Conservation (phyloP, 1,284 basidiomycete genomes). For the Sparassis latifolia region DNA sequence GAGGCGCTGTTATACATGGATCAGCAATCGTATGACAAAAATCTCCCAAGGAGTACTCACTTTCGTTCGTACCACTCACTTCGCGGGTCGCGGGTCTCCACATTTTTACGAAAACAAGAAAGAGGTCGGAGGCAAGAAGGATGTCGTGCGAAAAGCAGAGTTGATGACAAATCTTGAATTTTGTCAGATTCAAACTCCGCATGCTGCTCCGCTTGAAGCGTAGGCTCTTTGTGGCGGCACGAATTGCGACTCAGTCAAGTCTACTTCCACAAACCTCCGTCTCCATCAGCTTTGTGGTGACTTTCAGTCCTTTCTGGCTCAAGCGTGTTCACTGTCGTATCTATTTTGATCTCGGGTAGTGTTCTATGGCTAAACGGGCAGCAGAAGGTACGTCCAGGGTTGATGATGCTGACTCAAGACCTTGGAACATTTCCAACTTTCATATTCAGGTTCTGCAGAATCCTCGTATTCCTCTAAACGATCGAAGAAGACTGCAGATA, state of each 20-base stretch:
- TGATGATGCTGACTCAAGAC: background rate
- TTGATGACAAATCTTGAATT: too few relatives aligned
- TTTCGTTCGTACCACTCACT: constrained; percentile 80
- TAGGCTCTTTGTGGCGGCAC: background rate
- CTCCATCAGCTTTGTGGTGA: too few relatives aligned
- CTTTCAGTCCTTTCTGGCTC: too few relatives aligned
- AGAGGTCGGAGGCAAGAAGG: constrained; percentile 4
- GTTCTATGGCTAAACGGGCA: constrained; percentile 29
- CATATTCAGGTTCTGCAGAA: constrained; percentile 26
- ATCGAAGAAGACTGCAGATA: constrained; percentile 37
- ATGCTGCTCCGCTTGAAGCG: too few relatives aligned
- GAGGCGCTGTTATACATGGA: constrained; percentile 46
- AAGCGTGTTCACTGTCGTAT: too few relatives aligned
- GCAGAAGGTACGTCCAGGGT: constrained; percentile 37
- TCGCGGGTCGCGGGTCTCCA: constrained; percentile 84
- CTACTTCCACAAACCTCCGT: too few relatives aligned
- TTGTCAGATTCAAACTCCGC: too few relatives aligned
- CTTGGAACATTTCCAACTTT: background rate
- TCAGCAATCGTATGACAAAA: too few relatives aligned
- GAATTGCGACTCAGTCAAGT: too few relatives aligned
- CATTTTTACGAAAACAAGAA: constrained; percentile 41
- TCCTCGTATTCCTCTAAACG: constrained; percentile 45
- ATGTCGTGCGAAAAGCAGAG: background rate
- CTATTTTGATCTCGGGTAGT: too few relatives aligned
- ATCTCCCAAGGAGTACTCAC: constrained; percentile 25